These are phyloP conservation scores for Yamadazyma sp. DNA, from an alignment of 805 yeast genomes.

Conservation along the genomic window DNA sequence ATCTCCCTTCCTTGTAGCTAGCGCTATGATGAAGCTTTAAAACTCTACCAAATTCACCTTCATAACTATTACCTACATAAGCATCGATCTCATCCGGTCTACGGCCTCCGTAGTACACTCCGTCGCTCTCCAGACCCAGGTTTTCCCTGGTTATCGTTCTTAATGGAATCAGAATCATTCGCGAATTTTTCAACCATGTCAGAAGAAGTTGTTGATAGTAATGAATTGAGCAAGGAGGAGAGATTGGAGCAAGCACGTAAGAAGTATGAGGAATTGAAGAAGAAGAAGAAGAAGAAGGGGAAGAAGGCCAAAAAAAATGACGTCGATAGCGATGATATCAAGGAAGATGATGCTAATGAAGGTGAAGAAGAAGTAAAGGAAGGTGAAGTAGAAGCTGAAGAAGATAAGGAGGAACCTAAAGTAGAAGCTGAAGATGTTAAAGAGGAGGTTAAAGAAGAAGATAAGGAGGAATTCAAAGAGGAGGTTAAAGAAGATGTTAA, in stretches of 20 bases:
- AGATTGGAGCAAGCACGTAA: conserved; percentile 73
- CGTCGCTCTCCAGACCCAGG: not conserved
- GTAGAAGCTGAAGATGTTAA: conserved; percentile 1
- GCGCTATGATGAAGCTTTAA: no score
- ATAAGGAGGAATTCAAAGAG: conserved; percentile 7
- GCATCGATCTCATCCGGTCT: not conserved
- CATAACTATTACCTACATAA: no score
- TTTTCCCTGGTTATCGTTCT: no score
- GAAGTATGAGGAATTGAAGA: conserved; percentile 67
- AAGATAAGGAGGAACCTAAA: conserved; percentile 3
- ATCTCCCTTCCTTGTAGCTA: not conserved
- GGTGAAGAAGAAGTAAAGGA: conserved; percentile 13
- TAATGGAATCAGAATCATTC: not conserved
- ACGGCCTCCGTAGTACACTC: not conserved
- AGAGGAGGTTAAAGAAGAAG: conserved; percentile 7
- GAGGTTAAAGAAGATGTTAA: conserved; percentile 5
- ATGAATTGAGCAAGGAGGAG: conserved; percentile 47
- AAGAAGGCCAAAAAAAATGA: conserved; percentile 15
- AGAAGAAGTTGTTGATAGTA: not conserved
- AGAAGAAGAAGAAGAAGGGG: conserved; percentile 44
- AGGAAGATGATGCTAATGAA: conserved; percentile 8
- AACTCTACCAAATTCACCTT: no score
- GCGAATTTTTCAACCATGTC: not conserved
- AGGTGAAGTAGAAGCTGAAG: conserved; percentile 11
- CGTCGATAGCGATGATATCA: not conserved